Conservation (phyloP, 495 filamentous ascomycete genomes). For the Trichodelitschia bisporula region DNA sequence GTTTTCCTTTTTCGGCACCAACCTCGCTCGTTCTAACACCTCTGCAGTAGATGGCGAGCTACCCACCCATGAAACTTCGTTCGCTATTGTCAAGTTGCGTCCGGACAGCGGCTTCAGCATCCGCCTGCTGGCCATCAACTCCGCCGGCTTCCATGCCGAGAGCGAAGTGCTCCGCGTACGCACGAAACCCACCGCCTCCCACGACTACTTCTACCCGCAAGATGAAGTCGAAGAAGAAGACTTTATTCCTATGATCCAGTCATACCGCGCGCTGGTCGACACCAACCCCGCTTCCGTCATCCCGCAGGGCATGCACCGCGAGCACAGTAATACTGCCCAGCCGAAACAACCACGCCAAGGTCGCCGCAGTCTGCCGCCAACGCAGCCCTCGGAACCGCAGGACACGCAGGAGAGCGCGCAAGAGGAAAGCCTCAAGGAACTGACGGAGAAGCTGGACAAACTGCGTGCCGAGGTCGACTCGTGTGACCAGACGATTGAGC, state of each 20-base stretch:
- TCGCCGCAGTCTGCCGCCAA: conserved; percentile 53
- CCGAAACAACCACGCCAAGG: conserved; percentile 40
- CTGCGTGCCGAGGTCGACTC: conserved; percentile 15
- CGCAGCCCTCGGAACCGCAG: conserved; percentile 24
- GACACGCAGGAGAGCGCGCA: conserved; percentile 20
- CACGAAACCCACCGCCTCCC: conserved; percentile 19
- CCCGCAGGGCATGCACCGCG: conserved; percentile 31
- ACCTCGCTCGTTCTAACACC: background rate
- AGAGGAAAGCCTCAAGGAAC: conserved; percentile 26
- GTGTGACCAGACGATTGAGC: conserved; percentile 24
- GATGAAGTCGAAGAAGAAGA: conserved; percentile 12
- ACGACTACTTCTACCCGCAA: conserved; percentile 9
- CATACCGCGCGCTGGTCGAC: conserved; percentile 27
- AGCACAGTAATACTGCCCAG: conserved; percentile 30
- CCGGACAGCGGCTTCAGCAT: conserved; percentile 80
- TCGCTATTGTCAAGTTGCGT: conserved; percentile 64
- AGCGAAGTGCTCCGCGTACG: conserved; percentile 60
- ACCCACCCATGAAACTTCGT: conserved; percentile 56
- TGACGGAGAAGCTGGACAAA: conserved; percentile 24
- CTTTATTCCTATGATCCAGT: conserved; percentile 19
- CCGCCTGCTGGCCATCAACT: conserved; percentile 68
- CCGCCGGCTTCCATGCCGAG: conserved; percentile 73
- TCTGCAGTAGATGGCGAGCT: conserved; percentile 55
- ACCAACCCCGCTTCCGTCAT: conserved; percentile 23
- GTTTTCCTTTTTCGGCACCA: too few species aligned